These are phyloP conservation scores for Heliamphora exappendiculata DNA, from an alignment of 148 eudicot species.

Conservation along the genomic window DNA sequence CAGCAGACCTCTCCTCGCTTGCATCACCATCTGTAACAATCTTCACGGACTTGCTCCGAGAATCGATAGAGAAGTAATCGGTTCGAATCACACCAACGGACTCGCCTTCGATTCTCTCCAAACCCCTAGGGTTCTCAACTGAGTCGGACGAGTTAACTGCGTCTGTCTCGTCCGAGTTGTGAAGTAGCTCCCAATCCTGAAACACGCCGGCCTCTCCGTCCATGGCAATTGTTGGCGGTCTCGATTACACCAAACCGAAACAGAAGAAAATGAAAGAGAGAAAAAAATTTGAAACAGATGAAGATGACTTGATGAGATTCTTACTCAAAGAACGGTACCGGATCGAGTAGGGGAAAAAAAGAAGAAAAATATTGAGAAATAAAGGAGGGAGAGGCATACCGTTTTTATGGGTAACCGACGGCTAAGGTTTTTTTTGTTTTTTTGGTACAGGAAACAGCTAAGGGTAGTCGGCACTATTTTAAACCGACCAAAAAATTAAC, in stretches of 20 bases:
- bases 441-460: no score
- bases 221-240: background rate
- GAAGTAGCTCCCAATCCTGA: slow-evolving; percentile 25
- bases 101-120: slow-evolving; percentile 25
- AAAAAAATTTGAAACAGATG: background rate
- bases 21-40: no score
- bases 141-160: slow-evolving; percentile 14
- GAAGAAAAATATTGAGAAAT: no score
- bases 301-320: background rate
- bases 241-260: no score
- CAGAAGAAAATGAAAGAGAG: background rate
- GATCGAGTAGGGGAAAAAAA: no score
- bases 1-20: slow-evolving; percentile 28
- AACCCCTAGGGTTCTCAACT: slow-evolving; percentile 2
- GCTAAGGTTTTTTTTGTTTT: no score
- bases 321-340: background rate
- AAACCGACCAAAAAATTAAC: no score
- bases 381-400: no score
- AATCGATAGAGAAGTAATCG: slow-evolving; percentile 67
- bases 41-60: slow-evolving; percentile 8
- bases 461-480: no score
- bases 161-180: slow-evolving; percentile 8
- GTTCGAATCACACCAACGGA: slow-evolving; percentile 39
- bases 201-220: slow-evolving; percentile 17
- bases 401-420: no score